A percentile compares a stretch with the other conserved stretches of the same genome.
Conservation (phyloP, 176 grass and related monocot genomes). For the Triticum aestivum region IWGSC_CS_RefSeq_v2.1 NC_057799.1:652718404-652718903, state of each 20-base stretch:
- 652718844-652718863: too few relatives aligned
- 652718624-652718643: slow-evolving; percentile 93
- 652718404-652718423: not conserved
- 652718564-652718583: slow-evolving; percentile 93
- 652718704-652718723: slow-evolving; percentile 25
- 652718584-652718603: slow-evolving; percentile 91
- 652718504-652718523: slow-evolving; percentile 1
- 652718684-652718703: slow-evolving; percentile 81
- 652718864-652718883: not conserved
- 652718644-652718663: slow-evolving; percentile 92
- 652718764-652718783: too few relatives aligned
- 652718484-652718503: not conserved
- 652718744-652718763: too few relatives aligned
- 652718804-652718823: not conserved
- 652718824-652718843: not conserved
- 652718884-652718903: not conserved
- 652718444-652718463: too few relatives aligned
- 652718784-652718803: slow-evolving; percentile 6
- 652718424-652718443: not conserved
- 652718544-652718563: slow-evolving; percentile 96
- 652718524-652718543: slow-evolving; percentile 42
- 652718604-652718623: slow-evolving; percentile 85
- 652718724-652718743: too few relatives aligned
- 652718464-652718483: too few relatives aligned
- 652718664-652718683: slow-evolving; percentile 96